phyloP scores from a whole-genome alignment of 1,284 basidiomycete genomes.

The Sutorius eximius region DNA sequence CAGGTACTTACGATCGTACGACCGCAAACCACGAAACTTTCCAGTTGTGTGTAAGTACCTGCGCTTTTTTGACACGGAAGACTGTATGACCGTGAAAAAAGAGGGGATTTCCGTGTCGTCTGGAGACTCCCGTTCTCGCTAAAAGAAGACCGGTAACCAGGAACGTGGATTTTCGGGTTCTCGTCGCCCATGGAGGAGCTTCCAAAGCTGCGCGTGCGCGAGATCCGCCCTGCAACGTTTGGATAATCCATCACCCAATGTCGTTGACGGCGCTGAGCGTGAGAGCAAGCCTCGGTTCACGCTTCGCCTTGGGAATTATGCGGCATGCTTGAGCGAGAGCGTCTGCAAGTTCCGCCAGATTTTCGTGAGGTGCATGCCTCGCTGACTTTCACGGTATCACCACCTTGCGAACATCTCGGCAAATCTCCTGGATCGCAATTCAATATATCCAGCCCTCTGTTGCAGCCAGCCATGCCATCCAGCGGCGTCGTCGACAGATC shows the following conservation, averaged over 20 bases:
- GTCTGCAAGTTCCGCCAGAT: slow-evolving; percentile 28
- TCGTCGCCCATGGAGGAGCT: slow-evolving; percentile 5
- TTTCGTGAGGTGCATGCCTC: slow-evolving; percentile 19
- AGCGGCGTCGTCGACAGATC: slow-evolving; percentile 3
- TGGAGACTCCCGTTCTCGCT: not conserved
- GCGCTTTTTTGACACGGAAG: slow-evolving; percentile 1
- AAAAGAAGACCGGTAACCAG: slow-evolving; percentile 9
- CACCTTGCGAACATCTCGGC: slow-evolving; percentile 29
- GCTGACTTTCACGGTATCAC: slow-evolving; percentile 10
- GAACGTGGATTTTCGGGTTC: slow-evolving; percentile 11
- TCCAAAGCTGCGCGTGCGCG: slow-evolving; percentile 1
- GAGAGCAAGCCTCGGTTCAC: slow-evolving; percentile 8
- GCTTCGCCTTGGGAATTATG: slow-evolving; percentile 19
- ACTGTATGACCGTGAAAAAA: slow-evolving; percentile 1
- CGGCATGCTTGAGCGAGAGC: not conserved
- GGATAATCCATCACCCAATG: slow-evolving; percentile 10
- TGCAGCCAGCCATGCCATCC: not conserved
- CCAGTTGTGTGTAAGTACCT: not conserved
- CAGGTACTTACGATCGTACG: not conserved
- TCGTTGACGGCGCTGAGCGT: slow-evolving; percentile 8
- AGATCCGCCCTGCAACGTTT: slow-evolving; percentile 12
- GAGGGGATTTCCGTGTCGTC: not conserved
- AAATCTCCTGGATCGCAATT: slow-evolving; percentile 18
- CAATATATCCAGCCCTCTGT: slow-evolving; percentile 7
- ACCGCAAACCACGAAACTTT: not conserved